Percentiles rank a stretch among this genome's conserved stretches.
phyloP scores from a whole-genome alignment of 345 rosid genomes.

The Dipteronia dyeriana region DNA sequence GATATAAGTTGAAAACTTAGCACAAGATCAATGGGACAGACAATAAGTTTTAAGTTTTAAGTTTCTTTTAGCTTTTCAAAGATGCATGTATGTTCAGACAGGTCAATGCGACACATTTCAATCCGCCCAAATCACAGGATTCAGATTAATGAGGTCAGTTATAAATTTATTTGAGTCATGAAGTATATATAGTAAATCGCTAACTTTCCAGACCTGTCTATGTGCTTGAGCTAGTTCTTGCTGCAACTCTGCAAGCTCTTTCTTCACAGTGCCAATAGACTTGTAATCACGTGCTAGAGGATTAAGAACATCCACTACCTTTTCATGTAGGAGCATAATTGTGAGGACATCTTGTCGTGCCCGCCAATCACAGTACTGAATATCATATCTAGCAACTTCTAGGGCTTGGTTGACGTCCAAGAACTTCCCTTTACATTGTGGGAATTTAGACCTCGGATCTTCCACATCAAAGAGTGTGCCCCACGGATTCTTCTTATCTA shows the following conservation, averaged over 20 bases:
- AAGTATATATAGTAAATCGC: background rate
- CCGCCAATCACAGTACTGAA: constrained; percentile 93
- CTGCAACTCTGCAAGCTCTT: constrained; percentile 90
- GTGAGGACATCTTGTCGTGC: constrained; percentile 96
- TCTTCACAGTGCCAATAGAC: constrained; percentile 86
- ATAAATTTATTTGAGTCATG: background rate
- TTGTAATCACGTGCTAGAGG: constrained; percentile 97
- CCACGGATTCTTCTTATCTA: constrained; percentile 81
- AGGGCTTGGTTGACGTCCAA: constrained; percentile 85
- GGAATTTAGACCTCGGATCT: constrained; percentile 91
- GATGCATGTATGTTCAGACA: background rate
- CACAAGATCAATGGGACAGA: background rate
- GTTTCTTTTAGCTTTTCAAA: background rate
- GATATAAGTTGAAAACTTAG: background rate
- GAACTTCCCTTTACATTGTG: constrained; percentile 80
- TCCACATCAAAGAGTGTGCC: constrained; percentile 79
- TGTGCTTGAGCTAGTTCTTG: constrained; percentile 85
- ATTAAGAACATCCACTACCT: constrained; percentile 97
- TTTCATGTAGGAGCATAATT: constrained; percentile 92
- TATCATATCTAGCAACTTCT: constrained; percentile 90
- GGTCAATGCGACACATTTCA: constrained; percentile 4
- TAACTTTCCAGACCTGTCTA: constrained; percentile 56
- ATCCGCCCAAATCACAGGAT: background rate
- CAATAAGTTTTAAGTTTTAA: constrained; percentile 3
- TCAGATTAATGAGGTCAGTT: constrained; percentile 5